These are phyloP conservation scores for Gastrodia elata DNA, from an alignment of 106 monocot species.

Conservation along the genomic window DNA sequence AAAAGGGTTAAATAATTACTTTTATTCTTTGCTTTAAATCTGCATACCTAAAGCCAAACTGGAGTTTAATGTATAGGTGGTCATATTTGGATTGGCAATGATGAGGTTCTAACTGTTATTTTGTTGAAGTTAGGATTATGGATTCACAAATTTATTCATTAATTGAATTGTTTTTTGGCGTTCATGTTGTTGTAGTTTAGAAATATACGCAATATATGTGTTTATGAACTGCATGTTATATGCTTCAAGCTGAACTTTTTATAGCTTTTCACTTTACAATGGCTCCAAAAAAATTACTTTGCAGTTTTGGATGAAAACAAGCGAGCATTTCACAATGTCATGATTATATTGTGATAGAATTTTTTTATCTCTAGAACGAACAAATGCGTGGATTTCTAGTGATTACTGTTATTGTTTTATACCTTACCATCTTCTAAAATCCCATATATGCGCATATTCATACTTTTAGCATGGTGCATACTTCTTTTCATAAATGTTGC, in stretches of 20 bases:
- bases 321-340: not conserved
- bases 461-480: slow-evolving; percentile 6
- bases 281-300: not conserved
- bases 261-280: not conserved
- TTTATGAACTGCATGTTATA: not conserved
- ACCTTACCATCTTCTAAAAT: not conserved
- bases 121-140: too few relatives aligned
- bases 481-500: not conserved
- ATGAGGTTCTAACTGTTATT: too few relatives aligned
- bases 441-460: not conserved
- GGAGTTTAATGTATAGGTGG: too few relatives aligned
- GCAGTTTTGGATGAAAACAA: not conserved
- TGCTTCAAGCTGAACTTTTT: not conserved
- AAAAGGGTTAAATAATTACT: too few relatives aligned
- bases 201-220: not conserved
- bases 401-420: not conserved
- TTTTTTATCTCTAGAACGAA: not conserved
- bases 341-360: not conserved
- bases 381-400: not conserved
- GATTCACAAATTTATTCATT: too few relatives aligned
- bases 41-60: too few relatives aligned
- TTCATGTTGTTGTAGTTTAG: not conserved
- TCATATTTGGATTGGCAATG: too few relatives aligned
- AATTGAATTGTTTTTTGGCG: not conserved
- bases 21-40: too few relatives aligned